Conservation (phyloP, 305 asterid genomes). For the Solanum hybrid region DNA sequence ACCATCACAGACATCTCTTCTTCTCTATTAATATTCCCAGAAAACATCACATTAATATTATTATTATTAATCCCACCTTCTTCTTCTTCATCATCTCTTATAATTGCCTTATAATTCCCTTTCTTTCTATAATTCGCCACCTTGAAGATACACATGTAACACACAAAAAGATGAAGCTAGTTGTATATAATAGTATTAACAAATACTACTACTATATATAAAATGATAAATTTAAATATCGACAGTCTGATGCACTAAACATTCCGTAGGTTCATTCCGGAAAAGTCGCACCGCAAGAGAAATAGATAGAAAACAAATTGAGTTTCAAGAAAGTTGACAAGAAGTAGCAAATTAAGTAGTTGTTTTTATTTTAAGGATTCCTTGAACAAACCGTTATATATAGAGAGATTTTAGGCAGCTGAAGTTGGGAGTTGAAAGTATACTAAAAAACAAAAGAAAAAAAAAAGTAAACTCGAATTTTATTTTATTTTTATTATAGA, state of each 20-base stretch:
- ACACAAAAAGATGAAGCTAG: background rate
- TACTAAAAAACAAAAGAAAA: background rate
- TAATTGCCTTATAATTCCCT: background rate
- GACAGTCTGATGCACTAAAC: background rate
- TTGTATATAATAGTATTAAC: background rate
- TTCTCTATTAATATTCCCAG: conserved; percentile 4
- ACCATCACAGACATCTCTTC: conserved; percentile 6
- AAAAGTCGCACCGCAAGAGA: background rate
- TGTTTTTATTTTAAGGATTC: background rate
- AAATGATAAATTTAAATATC: no score
- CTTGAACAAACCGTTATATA: background rate
- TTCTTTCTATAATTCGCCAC: background rate
- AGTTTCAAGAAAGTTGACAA: conserved; percentile 1
- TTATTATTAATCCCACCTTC: background rate
- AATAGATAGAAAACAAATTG: background rate
- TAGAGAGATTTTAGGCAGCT: background rate
- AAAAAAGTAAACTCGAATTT: background rate
- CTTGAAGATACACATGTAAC: conserved; percentile 2
- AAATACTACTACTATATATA: background rate
- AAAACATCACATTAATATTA: background rate
- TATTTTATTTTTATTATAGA: no score
- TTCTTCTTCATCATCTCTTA: background rate
- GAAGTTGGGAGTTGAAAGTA: background rate
- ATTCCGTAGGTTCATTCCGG: background rate
- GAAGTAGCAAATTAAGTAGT: background rate